Evolutionary conservation across 257 asterid species (phyloP), one percentile per base, ranked within the genome.

Genomic region (Fraxinus americana): DNA sequence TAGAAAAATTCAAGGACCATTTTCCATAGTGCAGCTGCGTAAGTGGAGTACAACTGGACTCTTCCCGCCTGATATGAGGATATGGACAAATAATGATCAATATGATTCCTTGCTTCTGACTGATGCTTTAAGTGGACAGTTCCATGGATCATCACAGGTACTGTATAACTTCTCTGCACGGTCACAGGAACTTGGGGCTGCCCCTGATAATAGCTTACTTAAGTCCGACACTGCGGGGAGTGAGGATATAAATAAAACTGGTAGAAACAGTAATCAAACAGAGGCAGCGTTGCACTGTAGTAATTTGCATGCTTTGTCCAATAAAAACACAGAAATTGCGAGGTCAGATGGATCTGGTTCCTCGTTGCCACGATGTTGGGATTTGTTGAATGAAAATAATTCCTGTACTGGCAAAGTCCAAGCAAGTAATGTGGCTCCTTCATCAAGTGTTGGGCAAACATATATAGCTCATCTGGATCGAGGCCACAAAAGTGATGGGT

Each of bases 1-100:
- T 82, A 92, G 93, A 70, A 90, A 83, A 84, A 88, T 92, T 81
- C 99, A 92, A 84, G 99, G 99, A 52, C 98, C 99, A 65, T 96
- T 96, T 88, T 80, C 97, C 69, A 88, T 96, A 90, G 69, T 88
- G 85, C 95, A 93, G 90, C 90, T 96, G 73, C 86, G 95, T 69
- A 90, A 80, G 80, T 93, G 99, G 99, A 93, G 87, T 77, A 89
- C 87, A 41, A 92, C 97, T 8, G 97, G 97, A 73, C 84, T 93
- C 50, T 93, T 96, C 78, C 97, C 98, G 72, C 89, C 86, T 68
- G 90, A 90, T 67, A 92, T 93, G 98, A 92, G 92, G 87, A 91
- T 96, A 83, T 96, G 98, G 99, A 88, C 90, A 70, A 84, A 82
- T 77, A 89, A 92, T 7, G 96, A 93, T 82, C 92, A 88, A 63